Evolutionary conservation across 2,329 filamentous ascomycete genomes (phyloP), one percentile per base, ranked within the genome.

Genomic region (Xylariaceae sp.): DNA sequence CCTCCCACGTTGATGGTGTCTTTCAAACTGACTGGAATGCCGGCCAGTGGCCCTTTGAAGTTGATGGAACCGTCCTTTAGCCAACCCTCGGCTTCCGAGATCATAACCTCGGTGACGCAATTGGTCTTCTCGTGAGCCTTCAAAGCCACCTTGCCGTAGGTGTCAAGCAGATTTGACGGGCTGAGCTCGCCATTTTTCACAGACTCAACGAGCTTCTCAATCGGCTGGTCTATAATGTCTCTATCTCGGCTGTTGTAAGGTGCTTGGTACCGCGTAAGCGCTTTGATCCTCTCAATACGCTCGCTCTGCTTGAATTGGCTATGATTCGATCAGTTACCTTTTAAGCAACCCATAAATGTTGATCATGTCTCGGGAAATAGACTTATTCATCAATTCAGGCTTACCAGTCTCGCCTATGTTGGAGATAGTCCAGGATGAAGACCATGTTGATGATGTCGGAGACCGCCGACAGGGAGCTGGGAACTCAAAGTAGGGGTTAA

Each of bases 121-220:
- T 97, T 97, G 2, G 91, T 96, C 71, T 87, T 87, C 56, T 86
- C 80, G 34, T 97, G 93, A 1, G 90, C 92, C 64, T 85, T 87
- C 47, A 96, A 68, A 0, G 92, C 88, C 17, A 93, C 86, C 70
- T 95, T 96, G 63, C 88, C 88, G 68, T 97, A 97, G 11, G 90
- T 84, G 54, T 78, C 83, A n/a, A 97, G 82, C 43, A 97, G 81
- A 55, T 90, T 84, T 19, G 86, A 68, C 0, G 92, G 86, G 12
- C 80, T 78, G 45, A 84, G 75, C 48, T 76, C 72, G 42, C 84
- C 80, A n/a, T 82, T 79, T 31, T 93, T 89, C 3, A 96, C 88
- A 73, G 87, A 82, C 55, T 84, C 73, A 6, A 96, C 91, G 3
- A 96, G 82, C 51, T 88, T 78, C 58, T 87, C 83, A 54, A 97